A percentile compares a stretch with the other conserved stretches of the same genome.
Conservation (phyloP, 208 protist species). For the Balamuthia mandrillaris region DNA sequence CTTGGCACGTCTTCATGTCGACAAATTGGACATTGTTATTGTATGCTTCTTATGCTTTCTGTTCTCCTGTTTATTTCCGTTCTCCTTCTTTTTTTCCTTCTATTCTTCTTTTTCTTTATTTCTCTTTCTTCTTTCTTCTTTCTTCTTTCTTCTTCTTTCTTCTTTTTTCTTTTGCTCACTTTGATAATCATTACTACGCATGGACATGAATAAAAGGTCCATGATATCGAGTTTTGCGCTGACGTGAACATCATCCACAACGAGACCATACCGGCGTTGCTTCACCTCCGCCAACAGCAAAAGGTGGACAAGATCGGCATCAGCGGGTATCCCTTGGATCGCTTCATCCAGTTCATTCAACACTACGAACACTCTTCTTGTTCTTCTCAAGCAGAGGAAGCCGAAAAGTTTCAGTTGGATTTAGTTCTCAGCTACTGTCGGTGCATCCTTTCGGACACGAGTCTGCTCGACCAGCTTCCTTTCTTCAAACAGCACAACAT, state of each 20-base stretch:
- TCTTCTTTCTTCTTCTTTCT: background rate
- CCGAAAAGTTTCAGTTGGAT: background rate
- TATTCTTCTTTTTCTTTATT: background rate
- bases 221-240: slow-evolving; percentile 27
- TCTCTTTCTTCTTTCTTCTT: background rate
- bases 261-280: slow-evolving; percentile 15
- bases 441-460: slow-evolving; percentile 2
- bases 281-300: background rate
- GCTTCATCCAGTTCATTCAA: background rate
- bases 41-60: background rate
- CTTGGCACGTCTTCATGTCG: background rate
- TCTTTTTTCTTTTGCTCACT: background rate
- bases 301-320: slow-evolving; percentile 5
- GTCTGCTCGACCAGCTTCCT: background rate
- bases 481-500: background rate
- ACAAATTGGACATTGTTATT: slow-evolving; percentile 8
- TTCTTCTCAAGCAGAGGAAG: background rate
- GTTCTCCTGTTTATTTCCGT: background rate
- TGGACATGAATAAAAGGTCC: background rate
- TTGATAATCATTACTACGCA: background rate
- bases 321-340: slow-evolving; percentile 28
- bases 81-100: background rate
- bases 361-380: background rate
- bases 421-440: slow-evolving; percentile 5
- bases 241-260: background rate